Conservation (phyloP, 306 rosid species). For the Lithocarpus polystachyus region DNA sequence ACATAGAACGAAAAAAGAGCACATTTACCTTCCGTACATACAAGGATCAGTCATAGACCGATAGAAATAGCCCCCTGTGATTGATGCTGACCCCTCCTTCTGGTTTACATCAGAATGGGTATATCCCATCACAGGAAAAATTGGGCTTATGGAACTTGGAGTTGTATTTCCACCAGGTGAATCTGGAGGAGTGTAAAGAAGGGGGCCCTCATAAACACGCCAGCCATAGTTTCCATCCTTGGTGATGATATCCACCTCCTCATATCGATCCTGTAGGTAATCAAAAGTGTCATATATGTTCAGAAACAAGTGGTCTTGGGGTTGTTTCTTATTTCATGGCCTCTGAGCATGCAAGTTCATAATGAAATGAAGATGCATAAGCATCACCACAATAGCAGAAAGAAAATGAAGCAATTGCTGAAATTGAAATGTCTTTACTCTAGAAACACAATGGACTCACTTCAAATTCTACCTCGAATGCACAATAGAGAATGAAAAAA, state of each 20-base stretch:
- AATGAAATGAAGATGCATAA: not conserved
- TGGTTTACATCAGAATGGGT: conserved; percentile 69
- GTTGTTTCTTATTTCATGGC: not conserved
- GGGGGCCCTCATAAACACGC: conserved; percentile 80
- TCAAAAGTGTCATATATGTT: not conserved
- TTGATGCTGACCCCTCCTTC: conserved; percentile 78
- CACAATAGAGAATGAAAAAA: not conserved
- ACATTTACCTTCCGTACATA: conserved; percentile 75
- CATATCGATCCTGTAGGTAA: conserved; percentile 66
- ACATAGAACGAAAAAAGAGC: not conserved
- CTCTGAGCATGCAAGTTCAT: not conserved
- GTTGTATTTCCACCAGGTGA: conserved; percentile 65
- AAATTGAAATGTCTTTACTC: not conserved
- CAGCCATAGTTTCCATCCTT: conserved; percentile 98
- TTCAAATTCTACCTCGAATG: not conserved
- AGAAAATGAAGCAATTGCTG: not conserved
- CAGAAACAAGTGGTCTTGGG: not conserved
- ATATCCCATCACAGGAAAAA: conserved; percentile 77
- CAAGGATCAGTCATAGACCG: conserved; percentile 89
- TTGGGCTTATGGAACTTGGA: conserved; percentile 43
- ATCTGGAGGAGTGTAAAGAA: conserved; percentile 27
- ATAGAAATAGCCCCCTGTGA: conserved; percentile 83
- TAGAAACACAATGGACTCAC: not conserved
- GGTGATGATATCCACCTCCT: conserved; percentile 89
- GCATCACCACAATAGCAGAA: not conserved